phyloP scores from a whole-genome alignment of 352 stramenopile species.

The Vaucheria bursata region DNA sequence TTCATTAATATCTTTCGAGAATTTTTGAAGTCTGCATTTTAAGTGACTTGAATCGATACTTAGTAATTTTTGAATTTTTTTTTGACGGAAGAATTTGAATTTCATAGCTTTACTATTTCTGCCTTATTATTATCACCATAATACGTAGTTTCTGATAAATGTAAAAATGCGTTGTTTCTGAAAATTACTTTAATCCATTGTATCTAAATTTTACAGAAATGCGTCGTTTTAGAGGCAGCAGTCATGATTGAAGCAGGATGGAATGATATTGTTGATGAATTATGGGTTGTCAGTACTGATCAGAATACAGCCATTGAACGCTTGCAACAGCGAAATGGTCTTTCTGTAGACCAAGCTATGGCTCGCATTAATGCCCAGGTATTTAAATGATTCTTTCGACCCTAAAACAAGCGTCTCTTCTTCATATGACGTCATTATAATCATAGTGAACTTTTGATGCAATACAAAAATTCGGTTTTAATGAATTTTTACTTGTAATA shows the following conservation, averaged over 20 bases:
- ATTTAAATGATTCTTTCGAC: not conserved
- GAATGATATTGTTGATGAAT: conserved; percentile 48
- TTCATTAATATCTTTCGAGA: too few relatives aligned
- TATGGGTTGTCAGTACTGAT: conserved; percentile 44
- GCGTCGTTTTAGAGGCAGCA: conserved; percentile 47
- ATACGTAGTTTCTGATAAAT: too few relatives aligned
- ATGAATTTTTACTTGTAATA: not conserved
- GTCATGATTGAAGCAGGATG: conserved; percentile 49
- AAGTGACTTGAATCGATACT: too few relatives aligned
- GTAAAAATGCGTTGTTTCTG: too few relatives aligned
- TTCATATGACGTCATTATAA: not conserved
- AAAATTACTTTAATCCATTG: too few relatives aligned
- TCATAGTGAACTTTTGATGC: not conserved
- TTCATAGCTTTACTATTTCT: too few relatives aligned
- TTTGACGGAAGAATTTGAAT: too few relatives aligned
- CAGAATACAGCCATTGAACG: not conserved
- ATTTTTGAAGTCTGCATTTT: too few relatives aligned
- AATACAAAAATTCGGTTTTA: not conserved
- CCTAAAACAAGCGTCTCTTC: not conserved
- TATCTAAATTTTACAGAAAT: too few relatives aligned
- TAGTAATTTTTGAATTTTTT: too few relatives aligned
- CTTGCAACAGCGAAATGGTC: not conserved
- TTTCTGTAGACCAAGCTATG: not conserved
- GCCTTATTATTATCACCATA: too few relatives aligned
- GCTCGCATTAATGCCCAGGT: not conserved